Percentiles rank a stretch among this genome's conserved stretches.
These are phyloP conservation scores for Scytalidium sp. DNA, from an alignment of 2,329 filamentous ascomycete genomes.

Conservation along the genomic window DNA sequence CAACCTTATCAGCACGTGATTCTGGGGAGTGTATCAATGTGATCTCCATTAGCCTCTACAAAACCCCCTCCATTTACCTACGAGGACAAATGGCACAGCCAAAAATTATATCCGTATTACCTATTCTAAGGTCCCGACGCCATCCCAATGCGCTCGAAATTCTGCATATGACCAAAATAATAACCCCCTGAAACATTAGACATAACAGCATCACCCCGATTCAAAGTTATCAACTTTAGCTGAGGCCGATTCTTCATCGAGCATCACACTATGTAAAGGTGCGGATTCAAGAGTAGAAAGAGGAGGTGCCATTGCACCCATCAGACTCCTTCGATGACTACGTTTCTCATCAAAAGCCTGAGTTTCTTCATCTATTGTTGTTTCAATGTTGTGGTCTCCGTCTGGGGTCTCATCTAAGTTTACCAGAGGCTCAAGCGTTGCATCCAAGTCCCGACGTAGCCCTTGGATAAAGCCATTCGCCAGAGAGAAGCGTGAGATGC, in stretches of 20 bases:
- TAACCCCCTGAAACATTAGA: background rate
- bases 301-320: conserved; percentile 39
- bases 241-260: conserved; percentile 9
- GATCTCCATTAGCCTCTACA: background rate
- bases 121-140: conserved; percentile 21
- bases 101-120: background rate
- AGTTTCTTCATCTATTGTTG: conserved; percentile 45
- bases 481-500: conserved; percentile 46
- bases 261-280: conserved; percentile 33
- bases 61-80: background rate
- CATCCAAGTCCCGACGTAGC: conserved; percentile 39
- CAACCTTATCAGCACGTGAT: conserved; percentile 2
- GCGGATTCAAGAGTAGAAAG: conserved; percentile 46
- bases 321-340: conserved; percentile 53
- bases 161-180: conserved; percentile 17
- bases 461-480: conserved; percentile 51
- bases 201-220: conserved; percentile 7
- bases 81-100: background rate
- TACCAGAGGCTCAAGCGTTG: conserved; percentile 27
- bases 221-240: conserved; percentile 19
- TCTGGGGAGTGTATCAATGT: background rate
- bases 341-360: conserved; percentile 50
- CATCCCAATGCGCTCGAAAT: conserved; percentile 21
- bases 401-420: conserved; percentile 25
- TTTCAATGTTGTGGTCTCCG: conserved; percentile 26